phyloP scores from a whole-genome alignment of 345 rosid genomes.

The Melaleuca quinquenervia region DNA sequence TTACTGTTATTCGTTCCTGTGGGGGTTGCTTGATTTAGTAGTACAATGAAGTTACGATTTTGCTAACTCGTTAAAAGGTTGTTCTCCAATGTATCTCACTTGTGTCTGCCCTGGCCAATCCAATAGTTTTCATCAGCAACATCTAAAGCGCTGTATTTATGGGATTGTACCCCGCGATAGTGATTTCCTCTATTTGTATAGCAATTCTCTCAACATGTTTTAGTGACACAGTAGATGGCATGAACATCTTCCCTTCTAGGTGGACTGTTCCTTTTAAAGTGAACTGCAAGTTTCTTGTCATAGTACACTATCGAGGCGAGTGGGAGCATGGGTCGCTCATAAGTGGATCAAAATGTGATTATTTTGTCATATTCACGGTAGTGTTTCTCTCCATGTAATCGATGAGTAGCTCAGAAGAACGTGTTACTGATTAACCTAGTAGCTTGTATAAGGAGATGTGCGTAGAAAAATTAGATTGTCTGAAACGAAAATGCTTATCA shows the following conservation, averaged over 20 bases:
- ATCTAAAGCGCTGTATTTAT: not conserved
- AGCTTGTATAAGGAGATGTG: not conserved
- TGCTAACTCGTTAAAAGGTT: not conserved
- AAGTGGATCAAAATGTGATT: not conserved
- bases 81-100: not conserved
- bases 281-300: not conserved
- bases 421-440: not conserved
- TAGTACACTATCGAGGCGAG: not conserved
- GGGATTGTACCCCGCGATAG: accelerated
- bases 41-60: not conserved
- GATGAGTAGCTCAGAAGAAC: not conserved
- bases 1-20: not conserved
- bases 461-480: not conserved
- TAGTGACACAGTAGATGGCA: not conserved
- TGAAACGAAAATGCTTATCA: not conserved
- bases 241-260: not conserved
- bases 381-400: not conserved
- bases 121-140: not conserved
- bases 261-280: not conserved
- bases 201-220: not conserved
- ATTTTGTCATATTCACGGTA: not conserved
- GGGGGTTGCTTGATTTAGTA: not conserved
- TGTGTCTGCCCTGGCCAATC: not conserved
- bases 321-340: not conserved
- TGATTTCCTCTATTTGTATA: not conserved